These are phyloP conservation scores for Picochlorum sp. DNA, from an alignment of 139 green algal genomes.

Conservation along the genomic window DNA sequence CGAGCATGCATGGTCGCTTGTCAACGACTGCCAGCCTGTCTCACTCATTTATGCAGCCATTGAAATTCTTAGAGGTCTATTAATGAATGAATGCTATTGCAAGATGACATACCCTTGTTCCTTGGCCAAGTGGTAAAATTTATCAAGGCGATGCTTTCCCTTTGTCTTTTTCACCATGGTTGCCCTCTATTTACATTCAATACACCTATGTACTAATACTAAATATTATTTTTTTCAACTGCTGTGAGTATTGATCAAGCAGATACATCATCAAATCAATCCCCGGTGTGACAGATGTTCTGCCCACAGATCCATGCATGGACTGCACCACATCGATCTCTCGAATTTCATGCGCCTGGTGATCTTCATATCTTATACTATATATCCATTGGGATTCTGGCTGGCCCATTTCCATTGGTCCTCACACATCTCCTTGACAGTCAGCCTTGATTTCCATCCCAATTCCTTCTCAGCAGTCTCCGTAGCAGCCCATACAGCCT, in stretches of 20 bases:
- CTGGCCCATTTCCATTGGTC: conserved; percentile 92
- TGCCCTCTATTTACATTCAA: background rate
- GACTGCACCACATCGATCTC: too few species aligned
- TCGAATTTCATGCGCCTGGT: background rate
- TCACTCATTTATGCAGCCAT: background rate
- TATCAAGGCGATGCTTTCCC: conserved; percentile 91
- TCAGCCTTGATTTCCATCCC: conserved; percentile 81
- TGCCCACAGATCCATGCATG: too few species aligned
- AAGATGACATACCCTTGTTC: conserved; percentile 69
- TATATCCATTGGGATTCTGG: conserved; percentile 83
- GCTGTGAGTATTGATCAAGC: background rate
- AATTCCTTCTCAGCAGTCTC: conserved; percentile 80
- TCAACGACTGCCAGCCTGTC: too few species aligned
- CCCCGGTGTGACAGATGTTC: too few species aligned
- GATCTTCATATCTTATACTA: conserved; percentile 19
- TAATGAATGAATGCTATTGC: background rate
- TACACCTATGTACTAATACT: background rate
- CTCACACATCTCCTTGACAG: conserved; percentile 83
- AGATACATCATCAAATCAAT: too few species aligned
- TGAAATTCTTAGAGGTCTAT: background rate
- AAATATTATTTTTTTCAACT: background rate
- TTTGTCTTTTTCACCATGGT: conserved; percentile 46
- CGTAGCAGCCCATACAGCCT: conserved; percentile 83
- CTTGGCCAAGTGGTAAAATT: conserved; percentile 98
- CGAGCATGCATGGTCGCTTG: too few species aligned